phyloP scores from a whole-genome alignment of 768 basidiomycete genomes.

The Candolleomyces efflorescens region DNA sequence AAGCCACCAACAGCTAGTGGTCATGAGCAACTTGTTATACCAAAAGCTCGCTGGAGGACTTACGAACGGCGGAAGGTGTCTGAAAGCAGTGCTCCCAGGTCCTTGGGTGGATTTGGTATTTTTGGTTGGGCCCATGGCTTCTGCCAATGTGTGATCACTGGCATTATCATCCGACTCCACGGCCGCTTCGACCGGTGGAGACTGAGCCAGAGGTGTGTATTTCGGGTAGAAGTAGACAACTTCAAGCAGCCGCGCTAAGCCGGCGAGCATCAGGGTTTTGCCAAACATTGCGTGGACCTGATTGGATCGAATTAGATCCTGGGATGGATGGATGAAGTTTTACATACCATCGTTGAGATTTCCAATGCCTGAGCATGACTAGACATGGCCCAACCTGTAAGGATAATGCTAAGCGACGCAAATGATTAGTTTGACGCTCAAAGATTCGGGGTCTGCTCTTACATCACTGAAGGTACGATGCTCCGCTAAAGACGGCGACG shows the following conservation, averaged over 20 bases:
- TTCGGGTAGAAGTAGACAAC: constrained; percentile 67
- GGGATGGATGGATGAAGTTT: neutral
- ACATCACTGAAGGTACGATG: constrained; percentile 82
- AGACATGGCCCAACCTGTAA: constrained; percentile 95
- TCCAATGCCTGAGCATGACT: constrained; percentile 82
- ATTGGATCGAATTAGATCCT: neutral
- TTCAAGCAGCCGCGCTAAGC: constrained; percentile 74
- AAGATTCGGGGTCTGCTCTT: constrained; percentile 15
- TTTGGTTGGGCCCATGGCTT: constrained; percentile 12
- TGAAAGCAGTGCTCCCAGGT: constrained; percentile 58
- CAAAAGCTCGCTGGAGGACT: constrained; percentile 27
- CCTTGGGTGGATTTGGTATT: constrained; percentile 22
- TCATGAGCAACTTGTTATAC: neutral
- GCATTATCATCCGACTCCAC: constrained; percentile 40
- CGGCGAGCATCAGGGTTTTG: constrained; percentile 81
- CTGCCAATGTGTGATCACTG: constrained; percentile 67
- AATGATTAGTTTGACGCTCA: too few relatives aligned
- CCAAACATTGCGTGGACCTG: constrained; percentile 85
- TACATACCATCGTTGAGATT: constrained; percentile 85
- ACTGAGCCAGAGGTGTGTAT: constrained; percentile 1
- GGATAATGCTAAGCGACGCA: constrained; percentile 53
- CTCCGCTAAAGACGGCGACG: constrained; percentile 46
- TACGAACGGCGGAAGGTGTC: constrained; percentile 87
- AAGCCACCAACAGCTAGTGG: constrained; percentile 60
- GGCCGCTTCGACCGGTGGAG: constrained; percentile 22